These are phyloP conservation scores for Ustulina deusta DNA, from an alignment of 2,329 filamentous ascomycete genomes.

Conservation along the genomic window DNA sequence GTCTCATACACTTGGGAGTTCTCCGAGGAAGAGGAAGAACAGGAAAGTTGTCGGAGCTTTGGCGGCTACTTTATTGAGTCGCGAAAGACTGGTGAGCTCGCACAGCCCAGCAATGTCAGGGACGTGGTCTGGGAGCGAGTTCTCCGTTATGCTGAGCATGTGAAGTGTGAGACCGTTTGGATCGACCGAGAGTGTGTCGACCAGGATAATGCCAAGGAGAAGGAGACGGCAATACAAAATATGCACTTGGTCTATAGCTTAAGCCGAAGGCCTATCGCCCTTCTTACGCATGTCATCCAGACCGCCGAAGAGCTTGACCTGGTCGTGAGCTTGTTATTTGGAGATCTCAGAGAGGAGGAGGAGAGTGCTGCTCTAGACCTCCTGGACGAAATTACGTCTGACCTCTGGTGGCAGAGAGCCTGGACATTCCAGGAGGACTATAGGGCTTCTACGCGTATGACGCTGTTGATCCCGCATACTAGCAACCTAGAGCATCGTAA, in stretches of 20 bases:
- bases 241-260: slow-evolving; percentile 50
- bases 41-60: slow-evolving; percentile 29
- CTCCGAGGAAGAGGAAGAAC: slow-evolving; percentile 44
- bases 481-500: slow-evolving; percentile 44
- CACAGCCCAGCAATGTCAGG: slow-evolving; percentile 45
- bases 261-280: slow-evolving; percentile 45
- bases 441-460: slow-evolving; percentile 46
- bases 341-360: slow-evolving; percentile 40
- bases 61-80: slow-evolving; percentile 45
- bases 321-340: slow-evolving; percentile 42
- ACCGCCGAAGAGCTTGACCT: slow-evolving; percentile 45
- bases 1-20: slow-evolving; percentile 49
- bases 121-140: slow-evolving; percentile 46
- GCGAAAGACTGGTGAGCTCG: slow-evolving; percentile 40
- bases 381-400: slow-evolving; percentile 46
- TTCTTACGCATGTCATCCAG: slow-evolving; percentile 46
- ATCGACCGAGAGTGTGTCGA: slow-evolving; percentile 50
- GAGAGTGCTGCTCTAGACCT: slow-evolving; percentile 43
- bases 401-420: slow-evolving; percentile 49
- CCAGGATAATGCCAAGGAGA: slow-evolving; percentile 44
- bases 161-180: slow-evolving; percentile 48
- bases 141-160: slow-evolving; percentile 44
- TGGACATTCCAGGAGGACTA: slow-evolving; percentile 52
- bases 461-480: slow-evolving; percentile 47
- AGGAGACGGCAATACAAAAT: slow-evolving; percentile 48